Percentiles rank a stretch among this genome's conserved stretches.
Evolutionary conservation across 1,284 basidiomycete species (phyloP).

Genomic region (Pseudozyma sp.): DNA sequence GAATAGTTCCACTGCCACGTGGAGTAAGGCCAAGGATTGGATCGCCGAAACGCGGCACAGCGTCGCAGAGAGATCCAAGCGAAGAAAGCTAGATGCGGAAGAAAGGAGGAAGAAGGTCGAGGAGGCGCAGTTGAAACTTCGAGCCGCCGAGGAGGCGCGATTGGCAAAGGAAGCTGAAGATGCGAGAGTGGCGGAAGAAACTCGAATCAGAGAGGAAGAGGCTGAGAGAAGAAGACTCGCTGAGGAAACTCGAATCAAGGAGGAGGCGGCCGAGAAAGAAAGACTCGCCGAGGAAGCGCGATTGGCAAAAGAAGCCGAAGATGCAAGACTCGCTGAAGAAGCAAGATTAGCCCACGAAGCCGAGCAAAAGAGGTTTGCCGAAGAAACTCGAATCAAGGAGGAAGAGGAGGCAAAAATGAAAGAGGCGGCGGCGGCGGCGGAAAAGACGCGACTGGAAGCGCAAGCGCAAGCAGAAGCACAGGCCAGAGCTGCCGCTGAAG

Average conservation of each 20-base stretch:
- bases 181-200: conserved; percentile 7
- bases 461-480: conserved; percentile 10
- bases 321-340: conserved; percentile 11
- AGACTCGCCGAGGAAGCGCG: conserved; percentile 1
- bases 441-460: conserved; percentile 9
- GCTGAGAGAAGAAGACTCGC: conserved; percentile 4
- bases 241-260: conserved; percentile 8
- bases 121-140: background rate
- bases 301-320: background rate
- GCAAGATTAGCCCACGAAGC: background rate
- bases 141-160: conserved; percentile 6
- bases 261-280: conserved; percentile 8
- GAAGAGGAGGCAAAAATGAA: conserved; percentile 3
- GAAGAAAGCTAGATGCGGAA: conserved; percentile 8
- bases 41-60: background rate
- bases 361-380: conserved; percentile 1
- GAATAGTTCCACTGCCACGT: background rate
- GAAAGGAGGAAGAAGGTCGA: conserved; percentile 9
- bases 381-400: conserved; percentile 7
- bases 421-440: background rate
- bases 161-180: background rate
- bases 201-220: conserved; percentile 5
- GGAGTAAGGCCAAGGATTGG: conserved; percentile 11
- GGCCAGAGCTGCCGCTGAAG: conserved; percentile 7
- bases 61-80: background rate